Evolutionary conservation across 495 filamentous ascomycete genomes (phyloP).

Genomic region (Pseudotulostoma volvatum): DNA sequence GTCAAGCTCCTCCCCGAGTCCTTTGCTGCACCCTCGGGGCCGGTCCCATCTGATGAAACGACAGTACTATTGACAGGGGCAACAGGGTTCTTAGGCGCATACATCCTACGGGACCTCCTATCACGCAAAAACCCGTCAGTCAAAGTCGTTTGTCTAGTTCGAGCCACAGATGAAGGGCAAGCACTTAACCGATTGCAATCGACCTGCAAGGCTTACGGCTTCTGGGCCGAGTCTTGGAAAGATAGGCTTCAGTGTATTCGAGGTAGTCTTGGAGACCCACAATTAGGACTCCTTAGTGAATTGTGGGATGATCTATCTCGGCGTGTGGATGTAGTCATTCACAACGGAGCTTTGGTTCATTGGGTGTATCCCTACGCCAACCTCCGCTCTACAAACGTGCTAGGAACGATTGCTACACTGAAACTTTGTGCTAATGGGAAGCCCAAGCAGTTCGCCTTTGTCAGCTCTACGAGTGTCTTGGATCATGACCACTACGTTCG

Average conservation of each 20-base stretch:
- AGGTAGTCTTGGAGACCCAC: constrained; percentile 56
- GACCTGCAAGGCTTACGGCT: constrained; percentile 44
- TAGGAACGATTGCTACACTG: constrained; percentile 63
- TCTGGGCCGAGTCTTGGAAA: constrained; percentile 63
- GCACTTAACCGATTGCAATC: constrained; percentile 33
- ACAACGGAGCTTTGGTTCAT: constrained; percentile 80
- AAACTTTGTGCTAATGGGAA: constrained; percentile 59
- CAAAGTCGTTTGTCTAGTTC: constrained; percentile 65
- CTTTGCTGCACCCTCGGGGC: constrained; percentile 6
- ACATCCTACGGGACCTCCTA: constrained; percentile 61
- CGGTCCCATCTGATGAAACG: constrained; percentile 22
- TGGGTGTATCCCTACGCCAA: constrained; percentile 73
- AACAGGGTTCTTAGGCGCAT: constrained; percentile 81
- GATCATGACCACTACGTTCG: constrained; percentile 68
- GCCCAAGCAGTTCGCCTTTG: constrained; percentile 67
- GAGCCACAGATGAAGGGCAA: constrained; percentile 39
- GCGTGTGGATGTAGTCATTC: constrained; percentile 63
- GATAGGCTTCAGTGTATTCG: constrained; percentile 44
- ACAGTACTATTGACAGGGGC: constrained; percentile 70
- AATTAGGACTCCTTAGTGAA: constrained; percentile 48
- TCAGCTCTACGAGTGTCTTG: constrained; percentile 72
- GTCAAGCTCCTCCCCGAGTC: constrained; percentile 29
- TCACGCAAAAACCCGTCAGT: constrained; percentile 36
- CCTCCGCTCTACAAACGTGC: constrained; percentile 63
- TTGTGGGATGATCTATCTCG: constrained; percentile 47